These are phyloP conservation scores for Saccharomycopsis javanensis DNA, from an alignment of 805 yeast species.

Conservation along the genomic window DNA sequence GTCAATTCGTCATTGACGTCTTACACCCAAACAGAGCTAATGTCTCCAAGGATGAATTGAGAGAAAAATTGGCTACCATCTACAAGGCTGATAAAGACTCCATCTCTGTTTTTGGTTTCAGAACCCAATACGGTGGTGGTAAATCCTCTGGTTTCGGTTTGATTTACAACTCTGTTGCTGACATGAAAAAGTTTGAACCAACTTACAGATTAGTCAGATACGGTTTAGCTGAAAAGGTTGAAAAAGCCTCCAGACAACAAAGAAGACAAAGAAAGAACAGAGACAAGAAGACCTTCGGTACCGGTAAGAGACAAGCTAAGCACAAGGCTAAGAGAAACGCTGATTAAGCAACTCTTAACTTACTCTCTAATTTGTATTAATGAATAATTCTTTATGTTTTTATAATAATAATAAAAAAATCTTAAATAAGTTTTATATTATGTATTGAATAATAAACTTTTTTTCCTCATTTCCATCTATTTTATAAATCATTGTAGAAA, in stretches of 20 bases:
- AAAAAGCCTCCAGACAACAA: conserved; percentile 98
- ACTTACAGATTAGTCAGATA: conserved; percentile 97
- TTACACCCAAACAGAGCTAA: conserved; percentile 99
- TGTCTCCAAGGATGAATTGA: conserved; percentile 98
- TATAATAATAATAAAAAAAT: conserved; percentile 4
- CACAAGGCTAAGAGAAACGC: conserved; percentile 83
- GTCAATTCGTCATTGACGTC: conserved; percentile 99
- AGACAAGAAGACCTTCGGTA: conserved; percentile 98
- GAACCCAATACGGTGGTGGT: conserved; percentile 99
- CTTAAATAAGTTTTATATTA: neutral
- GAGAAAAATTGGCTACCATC: conserved; percentile 81
- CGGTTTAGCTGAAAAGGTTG: conserved; percentile 94
- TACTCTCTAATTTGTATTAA: neutral
- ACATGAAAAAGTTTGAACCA: conserved; percentile 98
- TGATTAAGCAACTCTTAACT: conserved; percentile 38
- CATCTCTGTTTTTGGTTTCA: conserved; percentile 97
- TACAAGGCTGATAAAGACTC: conserved; percentile 91
- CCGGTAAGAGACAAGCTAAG: conserved; percentile 91
- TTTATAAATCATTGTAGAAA: neutral
- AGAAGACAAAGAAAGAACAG: conserved; percentile 99
- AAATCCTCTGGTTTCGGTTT: conserved; percentile 99
- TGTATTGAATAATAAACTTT: conserved; percentile 1
- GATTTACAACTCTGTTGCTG: conserved; percentile 95
- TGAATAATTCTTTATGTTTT: conserved; percentile 1
- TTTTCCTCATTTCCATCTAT: neutral